Base-by-base conservation (phyloP, 345 rosid species). In the Sapria himalayana region DNA sequence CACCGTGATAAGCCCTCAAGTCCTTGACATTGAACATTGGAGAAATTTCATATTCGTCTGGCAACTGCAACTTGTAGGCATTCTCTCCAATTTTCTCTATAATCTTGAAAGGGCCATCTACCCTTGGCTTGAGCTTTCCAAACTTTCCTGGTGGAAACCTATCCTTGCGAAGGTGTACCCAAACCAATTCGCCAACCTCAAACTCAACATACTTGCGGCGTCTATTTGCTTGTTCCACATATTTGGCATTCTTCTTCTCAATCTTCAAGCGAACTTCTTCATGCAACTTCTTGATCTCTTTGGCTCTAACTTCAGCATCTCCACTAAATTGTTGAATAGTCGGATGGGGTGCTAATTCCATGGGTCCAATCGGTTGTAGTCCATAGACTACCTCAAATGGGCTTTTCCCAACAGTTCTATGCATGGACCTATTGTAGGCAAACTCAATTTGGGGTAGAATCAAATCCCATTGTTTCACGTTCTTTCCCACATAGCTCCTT, bases 401-500 rank as follows among this genome's bases (percentile, higher is more conserved):
- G 19, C 45, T 41, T 0, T 5, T 9, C 5, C 15, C 0, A 3
- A 16, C 31, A 2, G 4, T 44, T 29, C 19, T 21, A 11, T 25
- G 3, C 10, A 17, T 9, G 2, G 37, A 44, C 4, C 9, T 0
- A 18, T 44, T 44, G n/a, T 29, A 29, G 12, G 25, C 15, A 19
- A 44, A 44, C n/a, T 44, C 16, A 8, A 6, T 4, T 18, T 44
- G 23, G 10, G 37, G 22, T 12, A 17, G 6, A 1, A 27, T 9
- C 8, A 41, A 14, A 41, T 41, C 45, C 45, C 45, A 41, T 22
- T 41, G 32, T 5, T 19, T 1, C 5, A 38, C 20, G 11, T 38
- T 17, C 6, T 25, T 18, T 12, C 13, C 6, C 1, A 41, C 19
- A 22, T 11, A 22, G 2, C 10, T 25, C 11, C 29, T 41, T 4